These are phyloP conservation scores for Dactylellina haptotyla DNA, from an alignment of 2,329 filamentous ascomycete genomes.

Conservation along the genomic window DNA sequence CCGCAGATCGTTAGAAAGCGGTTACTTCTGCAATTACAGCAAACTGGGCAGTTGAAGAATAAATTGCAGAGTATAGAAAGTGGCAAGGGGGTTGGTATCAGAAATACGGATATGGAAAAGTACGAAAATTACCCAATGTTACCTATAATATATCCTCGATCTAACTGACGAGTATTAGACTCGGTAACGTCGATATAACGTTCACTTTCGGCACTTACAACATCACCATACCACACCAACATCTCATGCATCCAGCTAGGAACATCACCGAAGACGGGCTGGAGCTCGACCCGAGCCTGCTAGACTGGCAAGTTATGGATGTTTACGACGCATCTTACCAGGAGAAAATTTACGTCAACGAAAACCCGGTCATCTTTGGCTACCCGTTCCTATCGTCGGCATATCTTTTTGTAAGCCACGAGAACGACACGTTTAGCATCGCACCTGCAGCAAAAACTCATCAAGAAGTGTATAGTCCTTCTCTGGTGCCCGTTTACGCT, in stretches of 20 bases:
- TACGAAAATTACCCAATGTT: background rate
- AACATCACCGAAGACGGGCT: background rate
- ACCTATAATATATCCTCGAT: background rate
- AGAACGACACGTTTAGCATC: conserved; percentile 8
- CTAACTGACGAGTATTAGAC: background rate
- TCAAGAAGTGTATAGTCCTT: background rate
- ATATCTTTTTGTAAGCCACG: conserved; percentile 13
- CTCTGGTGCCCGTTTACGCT: background rate
- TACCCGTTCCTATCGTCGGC: conserved; percentile 8
- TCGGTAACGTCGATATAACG: background rate
- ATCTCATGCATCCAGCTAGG: background rate
- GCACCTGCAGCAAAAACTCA: background rate
- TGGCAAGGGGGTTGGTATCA: background rate
- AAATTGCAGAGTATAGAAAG: background rate
- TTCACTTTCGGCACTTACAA: background rate
- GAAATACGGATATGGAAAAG: background rate
- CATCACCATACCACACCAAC: background rate
- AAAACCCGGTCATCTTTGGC: background rate
- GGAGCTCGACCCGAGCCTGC: too few relatives aligned
- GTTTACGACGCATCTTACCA: background rate
- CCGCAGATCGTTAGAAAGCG: background rate
- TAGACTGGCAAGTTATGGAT: background rate
- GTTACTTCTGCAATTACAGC: background rate
- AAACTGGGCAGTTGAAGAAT: background rate
- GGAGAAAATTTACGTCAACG: background rate